These are phyloP conservation scores for Alternaria dauci DNA, from an alignment of 2,329 filamentous ascomycete species.

Conservation along the genomic window DNA sequence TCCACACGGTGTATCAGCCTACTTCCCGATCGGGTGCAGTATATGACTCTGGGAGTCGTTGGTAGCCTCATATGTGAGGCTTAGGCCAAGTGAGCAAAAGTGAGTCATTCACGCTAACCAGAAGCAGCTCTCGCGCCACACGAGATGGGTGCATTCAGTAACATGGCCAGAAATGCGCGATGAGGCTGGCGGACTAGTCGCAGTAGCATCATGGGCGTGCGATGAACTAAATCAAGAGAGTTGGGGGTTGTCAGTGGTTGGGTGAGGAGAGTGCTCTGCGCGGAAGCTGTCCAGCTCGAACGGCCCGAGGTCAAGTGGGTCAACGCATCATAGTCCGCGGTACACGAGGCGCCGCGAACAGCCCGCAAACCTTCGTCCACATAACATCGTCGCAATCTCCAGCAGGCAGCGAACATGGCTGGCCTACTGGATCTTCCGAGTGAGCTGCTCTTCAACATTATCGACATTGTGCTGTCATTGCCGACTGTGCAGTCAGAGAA, in stretches of 20 bases:
- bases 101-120: slow-evolving; percentile 39
- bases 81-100: slow-evolving; percentile 26
- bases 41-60: slow-evolving; percentile 26
- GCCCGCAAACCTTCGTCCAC: neutral
- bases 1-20: neutral
- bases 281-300: neutral
- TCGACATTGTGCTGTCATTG: slow-evolving; percentile 14
- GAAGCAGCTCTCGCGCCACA: slow-evolving; percentile 25
- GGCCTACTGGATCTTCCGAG: slow-evolving; percentile 22
- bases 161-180: neutral
- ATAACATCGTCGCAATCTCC: neutral
- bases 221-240: neutral
- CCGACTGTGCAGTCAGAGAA: neutral
- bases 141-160: neutral
- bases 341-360: neutral
- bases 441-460: slow-evolving; percentile 21
- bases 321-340: neutral
- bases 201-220: neutral
- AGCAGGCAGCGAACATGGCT: slow-evolving; percentile 12
- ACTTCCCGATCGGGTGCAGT: slow-evolving; percentile 10
- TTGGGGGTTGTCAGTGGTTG: neutral
- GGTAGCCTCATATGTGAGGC: slow-evolving; percentile 8
- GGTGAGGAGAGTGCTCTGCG: neutral
- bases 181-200: neutral
- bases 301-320: slow-evolving; percentile 6